A percentile compares a stretch with the other conserved stretches of the same genome.
These are phyloP conservation scores for Cystobasidium onofrii DNA, from an alignment of 768 basidiomycete species.

Conservation along the genomic window DNA sequence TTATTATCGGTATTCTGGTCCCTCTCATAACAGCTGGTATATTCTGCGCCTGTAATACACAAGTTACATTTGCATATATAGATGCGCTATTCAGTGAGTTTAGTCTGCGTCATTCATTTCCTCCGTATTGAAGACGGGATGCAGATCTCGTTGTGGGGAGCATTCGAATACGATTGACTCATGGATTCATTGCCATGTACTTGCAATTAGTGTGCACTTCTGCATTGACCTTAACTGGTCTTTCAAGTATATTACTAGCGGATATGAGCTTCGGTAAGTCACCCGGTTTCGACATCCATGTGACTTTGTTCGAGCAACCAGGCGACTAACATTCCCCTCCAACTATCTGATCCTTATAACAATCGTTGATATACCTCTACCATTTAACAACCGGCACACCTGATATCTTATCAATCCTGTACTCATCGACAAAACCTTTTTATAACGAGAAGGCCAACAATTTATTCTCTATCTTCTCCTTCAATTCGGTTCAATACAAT, in stretches of 20 bases:
- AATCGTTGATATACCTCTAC: too few relatives aligned
- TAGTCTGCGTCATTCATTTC: too few relatives aligned
- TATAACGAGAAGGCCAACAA: slow-evolving; percentile 26
- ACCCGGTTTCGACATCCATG: background rate
- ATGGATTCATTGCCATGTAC: too few relatives aligned
- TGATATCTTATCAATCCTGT: too few relatives aligned
- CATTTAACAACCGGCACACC: too few relatives aligned
- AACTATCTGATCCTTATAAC: too few relatives aligned
- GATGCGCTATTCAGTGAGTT: slow-evolving; percentile 22
- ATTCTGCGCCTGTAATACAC: slow-evolving; percentile 8
- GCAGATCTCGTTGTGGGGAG: too few relatives aligned
- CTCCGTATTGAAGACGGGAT: too few relatives aligned
- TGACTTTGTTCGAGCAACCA: too few relatives aligned
- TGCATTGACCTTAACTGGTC: slow-evolving; percentile 13
- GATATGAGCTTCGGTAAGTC: slow-evolving; percentile 4
- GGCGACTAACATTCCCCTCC: too few relatives aligned
- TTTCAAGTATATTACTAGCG: background rate
- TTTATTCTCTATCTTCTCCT: slow-evolving; percentile 21
- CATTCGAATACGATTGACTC: too few relatives aligned
- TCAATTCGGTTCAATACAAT: slow-evolving; percentile 24
- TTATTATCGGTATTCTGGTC: background rate
- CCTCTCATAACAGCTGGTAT: background rate
- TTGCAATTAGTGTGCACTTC: slow-evolving; percentile 28
- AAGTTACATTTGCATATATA: background rate
- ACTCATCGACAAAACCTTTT: too few relatives aligned